Evolutionary conservation across 345 rosid species (phyloP).

Genomic region (Boechera stricta): DNA sequence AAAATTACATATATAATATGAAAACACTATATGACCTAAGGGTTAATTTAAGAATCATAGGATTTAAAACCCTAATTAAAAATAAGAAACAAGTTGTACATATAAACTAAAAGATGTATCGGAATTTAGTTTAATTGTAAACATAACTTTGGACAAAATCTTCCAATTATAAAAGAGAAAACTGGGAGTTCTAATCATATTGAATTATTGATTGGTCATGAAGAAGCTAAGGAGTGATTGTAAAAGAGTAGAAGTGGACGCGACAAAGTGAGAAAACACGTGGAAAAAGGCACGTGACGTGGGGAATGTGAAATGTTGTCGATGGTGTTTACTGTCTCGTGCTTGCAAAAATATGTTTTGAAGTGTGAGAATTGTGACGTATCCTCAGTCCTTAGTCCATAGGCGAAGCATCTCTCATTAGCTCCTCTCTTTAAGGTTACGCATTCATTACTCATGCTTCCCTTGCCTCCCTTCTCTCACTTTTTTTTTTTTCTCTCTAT

Average conservation of each 20-base stretch:
- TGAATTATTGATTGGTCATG: conserved; percentile 5
- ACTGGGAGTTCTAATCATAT: conserved; percentile 1
- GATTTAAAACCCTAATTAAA: neutral
- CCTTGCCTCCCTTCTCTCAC: neutral
- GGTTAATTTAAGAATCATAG: neutral
- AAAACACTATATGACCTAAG: neutral
- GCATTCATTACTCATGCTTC: conserved; percentile 46
- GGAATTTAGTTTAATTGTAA: neutral
- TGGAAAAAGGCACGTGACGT: conserved; percentile 49
- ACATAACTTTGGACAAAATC: neutral
- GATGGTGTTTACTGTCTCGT: conserved; percentile 40
- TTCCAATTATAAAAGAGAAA: neutral
- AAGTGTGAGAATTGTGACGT: conserved; percentile 42
- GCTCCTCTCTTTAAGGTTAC: conserved; percentile 46
- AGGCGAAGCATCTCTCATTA: conserved; percentile 47
- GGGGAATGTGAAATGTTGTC: conserved; percentile 41
- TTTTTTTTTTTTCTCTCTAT: neutral
- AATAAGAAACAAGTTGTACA: too few relatives aligned
- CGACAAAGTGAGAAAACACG: conserved; percentile 43
- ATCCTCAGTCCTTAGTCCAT: conserved; percentile 34
- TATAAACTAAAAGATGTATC: too few relatives aligned
- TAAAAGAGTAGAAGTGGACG: conserved; percentile 25
- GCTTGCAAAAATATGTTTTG: conserved; percentile 38
- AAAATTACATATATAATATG: neutral
- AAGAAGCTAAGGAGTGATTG: conserved; percentile 33